phyloP scores from a whole-genome alignment of 306 rosid genomes.

The Rosa lucieae region DNA sequence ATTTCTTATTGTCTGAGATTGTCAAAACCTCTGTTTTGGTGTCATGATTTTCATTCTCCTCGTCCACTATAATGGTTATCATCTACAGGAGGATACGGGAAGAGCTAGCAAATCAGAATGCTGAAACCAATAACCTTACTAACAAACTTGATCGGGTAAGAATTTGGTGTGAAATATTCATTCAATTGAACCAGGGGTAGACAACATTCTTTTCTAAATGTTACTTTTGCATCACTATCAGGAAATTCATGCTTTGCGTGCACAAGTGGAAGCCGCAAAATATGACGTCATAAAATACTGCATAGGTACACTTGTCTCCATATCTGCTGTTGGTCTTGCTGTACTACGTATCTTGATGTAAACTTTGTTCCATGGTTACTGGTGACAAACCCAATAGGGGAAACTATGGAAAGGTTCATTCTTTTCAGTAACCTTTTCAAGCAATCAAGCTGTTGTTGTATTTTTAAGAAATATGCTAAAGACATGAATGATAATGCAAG shows the following conservation, averaged over 20 bases:
- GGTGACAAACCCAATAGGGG: slow-evolving; percentile 25
- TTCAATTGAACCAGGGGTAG: neutral
- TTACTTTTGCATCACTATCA: slow-evolving; percentile 26
- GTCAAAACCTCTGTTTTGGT: slow-evolving; percentile 13
- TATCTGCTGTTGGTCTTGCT: slow-evolving; percentile 96
- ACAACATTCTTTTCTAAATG: neutral
- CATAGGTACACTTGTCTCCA: slow-evolving; percentile 94
- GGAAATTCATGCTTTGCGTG: slow-evolving; percentile 89
- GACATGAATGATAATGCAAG: slow-evolving; percentile 6
- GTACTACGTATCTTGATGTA: slow-evolving; percentile 78
- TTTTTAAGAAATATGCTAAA: slow-evolving; percentile 18
- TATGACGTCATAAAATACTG: slow-evolving; percentile 95
- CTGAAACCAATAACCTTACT: slow-evolving; percentile 81
- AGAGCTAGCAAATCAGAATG: slow-evolving; percentile 78
- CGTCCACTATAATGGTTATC: slow-evolving; percentile 12
- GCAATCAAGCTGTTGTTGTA: slow-evolving; percentile 19
- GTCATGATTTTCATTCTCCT: neutral
- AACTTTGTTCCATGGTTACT: slow-evolving; percentile 26
- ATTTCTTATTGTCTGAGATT: slow-evolving; percentile 4
- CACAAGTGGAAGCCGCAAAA: slow-evolving; percentile 93
- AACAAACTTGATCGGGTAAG: slow-evolving; percentile 94
- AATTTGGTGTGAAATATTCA: neutral
- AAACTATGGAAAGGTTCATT: slow-evolving; percentile 1
- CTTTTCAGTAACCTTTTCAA: slow-evolving; percentile 24
- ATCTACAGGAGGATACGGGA: slow-evolving; percentile 85